phyloP scores from a whole-genome alignment of 2,329 filamentous ascomycete genomes.

The Fusarium decemcellulare region DNA sequence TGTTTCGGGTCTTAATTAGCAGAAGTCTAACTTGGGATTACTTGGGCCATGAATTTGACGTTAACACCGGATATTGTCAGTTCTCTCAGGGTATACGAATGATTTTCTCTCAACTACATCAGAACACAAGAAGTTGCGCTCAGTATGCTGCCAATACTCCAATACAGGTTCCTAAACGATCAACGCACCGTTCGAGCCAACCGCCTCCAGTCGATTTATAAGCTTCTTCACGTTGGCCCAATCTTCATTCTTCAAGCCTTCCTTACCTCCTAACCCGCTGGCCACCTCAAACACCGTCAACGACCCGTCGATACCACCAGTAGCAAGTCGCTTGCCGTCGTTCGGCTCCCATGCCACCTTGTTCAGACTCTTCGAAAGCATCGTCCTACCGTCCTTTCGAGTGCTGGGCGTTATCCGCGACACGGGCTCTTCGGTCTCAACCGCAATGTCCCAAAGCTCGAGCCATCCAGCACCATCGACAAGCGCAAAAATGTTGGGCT shows the following conservation, averaged over 20 bases:
- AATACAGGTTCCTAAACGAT: conserved; percentile 50
- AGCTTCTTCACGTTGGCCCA: conserved; percentile 95
- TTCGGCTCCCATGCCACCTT: conserved; percentile 94
- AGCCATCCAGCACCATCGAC: conserved; percentile 94
- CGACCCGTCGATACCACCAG: conserved; percentile 91
- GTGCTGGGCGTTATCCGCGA: conserved; percentile 81
- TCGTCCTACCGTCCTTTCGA: conserved; percentile 74
- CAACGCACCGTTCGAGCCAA: conserved; percentile 65
- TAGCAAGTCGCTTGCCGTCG: conserved; percentile 89
- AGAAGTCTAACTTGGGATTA: neutral
- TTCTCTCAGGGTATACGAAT: conserved; percentile 44
- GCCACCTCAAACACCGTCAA: conserved; percentile 96
- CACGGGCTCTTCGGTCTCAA: conserved; percentile 93
- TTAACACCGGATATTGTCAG: neutral
- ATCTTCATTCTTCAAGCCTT: conserved; percentile 86
- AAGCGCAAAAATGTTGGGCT: conserved; percentile 93
- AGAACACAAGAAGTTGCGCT: conserved; percentile 34
- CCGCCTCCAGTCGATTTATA: conserved; percentile 80
- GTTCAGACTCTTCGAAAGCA: conserved; percentile 90
- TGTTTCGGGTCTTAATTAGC: too few species aligned
- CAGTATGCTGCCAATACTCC: conserved; percentile 34
- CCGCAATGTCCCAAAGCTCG: conserved; percentile 95
- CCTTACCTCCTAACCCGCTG: conserved; percentile 84
- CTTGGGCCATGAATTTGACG: neutral
- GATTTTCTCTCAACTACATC: conserved; percentile 33